Percentiles rank a stretch among this genome's conserved stretches.
Evolutionary conservation across 2,329 filamentous ascomycete species (phyloP).

Genomic region (Neonectria punicea): DNA sequence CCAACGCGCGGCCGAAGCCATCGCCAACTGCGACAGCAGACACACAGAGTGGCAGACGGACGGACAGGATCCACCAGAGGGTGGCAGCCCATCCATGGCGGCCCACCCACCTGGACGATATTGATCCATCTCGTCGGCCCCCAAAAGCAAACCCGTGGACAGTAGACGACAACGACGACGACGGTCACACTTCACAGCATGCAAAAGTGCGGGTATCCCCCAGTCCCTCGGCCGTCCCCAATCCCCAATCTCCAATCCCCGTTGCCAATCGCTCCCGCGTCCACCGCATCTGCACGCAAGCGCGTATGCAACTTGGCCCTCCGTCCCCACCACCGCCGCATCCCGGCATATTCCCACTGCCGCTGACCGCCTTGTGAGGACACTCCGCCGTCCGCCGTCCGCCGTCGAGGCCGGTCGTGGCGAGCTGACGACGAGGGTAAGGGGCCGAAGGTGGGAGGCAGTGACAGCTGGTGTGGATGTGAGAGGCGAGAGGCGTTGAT

Average conservation of each 20-base stretch:
- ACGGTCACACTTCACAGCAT: constrained; percentile 26
- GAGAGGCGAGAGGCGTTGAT: background rate
- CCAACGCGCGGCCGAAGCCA: background rate
- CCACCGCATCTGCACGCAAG: constrained; percentile 26
- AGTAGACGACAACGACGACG: background rate
- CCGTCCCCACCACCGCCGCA: background rate
- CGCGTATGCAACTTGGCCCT: constrained; percentile 2
- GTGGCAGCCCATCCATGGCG: background rate
- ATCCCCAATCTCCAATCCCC: constrained; percentile 8
- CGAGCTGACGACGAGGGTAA: constrained; percentile 10
- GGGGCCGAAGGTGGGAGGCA: background rate
- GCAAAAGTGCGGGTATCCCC: constrained; percentile 30
- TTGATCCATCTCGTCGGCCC: constrained; percentile 8
- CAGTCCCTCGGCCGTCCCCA: constrained; percentile 12
- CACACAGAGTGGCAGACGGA: background rate
- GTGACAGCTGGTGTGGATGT: background rate
- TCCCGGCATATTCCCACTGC: constrained; percentile 4
- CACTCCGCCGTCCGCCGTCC: background rate
- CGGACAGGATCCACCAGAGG: constrained; percentile 5
- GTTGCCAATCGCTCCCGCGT: constrained; percentile 24
- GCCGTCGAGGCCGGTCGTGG: constrained; percentile 8
- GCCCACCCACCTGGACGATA: constrained; percentile 22
- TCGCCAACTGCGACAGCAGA: background rate
- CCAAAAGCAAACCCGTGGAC: constrained; percentile 9
- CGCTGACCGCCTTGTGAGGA: constrained; percentile 22